A percentile compares a stretch with the other conserved stretches of the same genome.
These are phyloP conservation scores for Thermochaetoides dissita DNA, from an alignment of 2,329 filamentous ascomycete species.

Conservation along the genomic window DNA sequence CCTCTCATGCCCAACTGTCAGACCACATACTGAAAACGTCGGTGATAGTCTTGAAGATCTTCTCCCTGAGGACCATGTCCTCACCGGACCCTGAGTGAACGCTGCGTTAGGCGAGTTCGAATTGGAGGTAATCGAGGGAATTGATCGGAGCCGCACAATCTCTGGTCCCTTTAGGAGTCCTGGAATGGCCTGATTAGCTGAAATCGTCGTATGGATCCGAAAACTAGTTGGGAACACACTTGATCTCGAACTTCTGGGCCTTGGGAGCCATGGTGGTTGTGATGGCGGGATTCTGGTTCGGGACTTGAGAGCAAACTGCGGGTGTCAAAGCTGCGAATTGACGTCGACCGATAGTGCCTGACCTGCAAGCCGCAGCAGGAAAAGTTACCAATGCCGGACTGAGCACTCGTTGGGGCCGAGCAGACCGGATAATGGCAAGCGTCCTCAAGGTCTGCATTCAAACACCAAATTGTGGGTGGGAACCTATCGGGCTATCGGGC, in stretches of 20 bases:
- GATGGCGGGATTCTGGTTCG: slow-evolving; percentile 1
- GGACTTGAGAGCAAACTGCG: too few species aligned
- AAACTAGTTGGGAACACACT: slow-evolving; percentile 3
- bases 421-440: slow-evolving; percentile 12
- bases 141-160: slow-evolving; percentile 28
- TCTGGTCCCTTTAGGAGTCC: slow-evolving; percentile 67
- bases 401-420: slow-evolving; percentile 11
- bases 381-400: slow-evolving; percentile 2
- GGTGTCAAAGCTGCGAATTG: background rate
- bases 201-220: background rate
- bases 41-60: slow-evolving; percentile 15
- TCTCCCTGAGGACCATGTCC: slow-evolving; percentile 44
- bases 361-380: background rate
- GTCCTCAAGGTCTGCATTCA: slow-evolving; percentile 12
- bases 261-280: slow-evolving; percentile 10
- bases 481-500: too few species aligned
- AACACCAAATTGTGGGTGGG: slow-evolving; percentile 9
- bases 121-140: background rate
- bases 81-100: slow-evolving; percentile 35
- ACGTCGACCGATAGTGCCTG: slow-evolving; percentile 1
- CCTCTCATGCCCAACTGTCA: too few species aligned
- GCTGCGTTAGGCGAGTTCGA: slow-evolving; percentile 1
- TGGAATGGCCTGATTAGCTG: slow-evolving; percentile 31
- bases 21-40: slow-evolving; percentile 14
- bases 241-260: slow-evolving; percentile 13